phyloP scores from a whole-genome alignment of 179 eudicot species.

The Spinacia oleracea region DNA sequence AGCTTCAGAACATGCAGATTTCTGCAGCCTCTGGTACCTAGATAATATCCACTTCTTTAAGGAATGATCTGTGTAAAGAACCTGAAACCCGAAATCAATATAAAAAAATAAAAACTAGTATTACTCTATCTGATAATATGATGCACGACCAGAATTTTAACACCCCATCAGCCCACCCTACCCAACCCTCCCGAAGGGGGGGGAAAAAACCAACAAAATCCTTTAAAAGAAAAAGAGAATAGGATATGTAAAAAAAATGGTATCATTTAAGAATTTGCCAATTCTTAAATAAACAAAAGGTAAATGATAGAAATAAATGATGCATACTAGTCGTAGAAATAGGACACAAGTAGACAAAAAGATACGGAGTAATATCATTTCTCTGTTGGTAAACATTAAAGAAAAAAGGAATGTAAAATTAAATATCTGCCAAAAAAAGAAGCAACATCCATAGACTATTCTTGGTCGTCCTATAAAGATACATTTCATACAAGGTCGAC shows the following conservation, averaged over 20 bases:
- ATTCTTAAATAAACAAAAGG: not conserved
- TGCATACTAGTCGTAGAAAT: not conserved
- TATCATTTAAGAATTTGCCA: not conserved
- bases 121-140: not conserved
- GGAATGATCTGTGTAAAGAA: slow-evolving; percentile 58
- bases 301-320: not conserved
- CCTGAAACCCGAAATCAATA: slow-evolving; percentile 43
- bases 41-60: slow-evolving; percentile 66
- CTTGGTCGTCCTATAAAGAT: not conserved
- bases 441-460: too few species aligned
- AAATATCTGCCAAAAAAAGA: not conserved
- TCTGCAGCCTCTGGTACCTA: slow-evolving; percentile 59
- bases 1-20: slow-evolving; percentile 58
- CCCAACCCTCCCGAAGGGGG: too few species aligned
- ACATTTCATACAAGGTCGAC: not conserved
- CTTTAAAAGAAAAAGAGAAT: too few species aligned
- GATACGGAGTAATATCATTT: not conserved
- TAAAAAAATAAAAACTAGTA: not conserved
- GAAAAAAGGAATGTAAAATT: slow-evolving; percentile 2
- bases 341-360: not conserved
- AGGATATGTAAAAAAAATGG: too few species aligned
- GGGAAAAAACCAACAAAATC: too few species aligned
- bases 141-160: not conserved
- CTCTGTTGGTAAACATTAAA: not conserved
- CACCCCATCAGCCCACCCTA: too few species aligned